These are phyloP conservation scores for Mycocentrospora acerina DNA, from an alignment of 2,329 filamentous ascomycete genomes.

Conservation along the genomic window DNA sequence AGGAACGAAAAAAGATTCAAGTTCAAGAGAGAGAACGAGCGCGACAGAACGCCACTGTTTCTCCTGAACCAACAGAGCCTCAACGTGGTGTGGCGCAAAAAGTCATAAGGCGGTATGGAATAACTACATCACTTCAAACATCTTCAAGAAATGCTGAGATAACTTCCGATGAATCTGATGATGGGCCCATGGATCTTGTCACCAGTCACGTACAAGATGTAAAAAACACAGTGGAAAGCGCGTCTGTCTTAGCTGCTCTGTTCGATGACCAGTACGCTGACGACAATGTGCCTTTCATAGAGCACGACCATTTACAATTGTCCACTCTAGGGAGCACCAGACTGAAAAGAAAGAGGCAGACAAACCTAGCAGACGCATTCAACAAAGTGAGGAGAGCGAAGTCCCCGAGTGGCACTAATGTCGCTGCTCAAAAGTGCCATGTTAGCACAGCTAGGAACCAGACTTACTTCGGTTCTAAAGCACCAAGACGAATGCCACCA, in stretches of 20 bases:
- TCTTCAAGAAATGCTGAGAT: conserved; percentile 23
- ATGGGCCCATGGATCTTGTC: conserved; percentile 11
- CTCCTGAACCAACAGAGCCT: conserved; percentile 26
- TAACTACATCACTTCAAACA: background rate
- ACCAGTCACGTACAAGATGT: conserved; percentile 7
- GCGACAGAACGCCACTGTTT: conserved; percentile 8
- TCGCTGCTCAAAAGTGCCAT: conserved; percentile 1
- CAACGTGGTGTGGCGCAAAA: conserved; percentile 39
- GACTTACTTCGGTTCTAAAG: conserved; percentile 13
- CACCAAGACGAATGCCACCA: conserved; percentile 12
- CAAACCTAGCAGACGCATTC: conserved; percentile 41
- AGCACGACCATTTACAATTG: conserved; percentile 48
- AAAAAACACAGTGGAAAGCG: conserved; percentile 22
- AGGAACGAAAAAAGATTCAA: conserved; percentile 23
- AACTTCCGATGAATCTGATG: conserved; percentile 42
- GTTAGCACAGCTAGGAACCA: conserved; percentile 2
- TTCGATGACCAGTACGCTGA: conserved; percentile 29
- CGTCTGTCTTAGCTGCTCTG: conserved; percentile 23
- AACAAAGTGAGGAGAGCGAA: conserved; percentile 19
- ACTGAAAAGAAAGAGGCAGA: conserved; percentile 38
- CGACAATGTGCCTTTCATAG: conserved; percentile 44
- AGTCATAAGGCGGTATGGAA: conserved; percentile 15
- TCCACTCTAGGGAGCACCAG: conserved; percentile 22
- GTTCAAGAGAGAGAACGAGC: conserved; percentile 16
- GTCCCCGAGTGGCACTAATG: conserved; percentile 1